Conservation (phyloP, 2,329 filamentous ascomycete species). For the Verticillium isaacii region DNA sequence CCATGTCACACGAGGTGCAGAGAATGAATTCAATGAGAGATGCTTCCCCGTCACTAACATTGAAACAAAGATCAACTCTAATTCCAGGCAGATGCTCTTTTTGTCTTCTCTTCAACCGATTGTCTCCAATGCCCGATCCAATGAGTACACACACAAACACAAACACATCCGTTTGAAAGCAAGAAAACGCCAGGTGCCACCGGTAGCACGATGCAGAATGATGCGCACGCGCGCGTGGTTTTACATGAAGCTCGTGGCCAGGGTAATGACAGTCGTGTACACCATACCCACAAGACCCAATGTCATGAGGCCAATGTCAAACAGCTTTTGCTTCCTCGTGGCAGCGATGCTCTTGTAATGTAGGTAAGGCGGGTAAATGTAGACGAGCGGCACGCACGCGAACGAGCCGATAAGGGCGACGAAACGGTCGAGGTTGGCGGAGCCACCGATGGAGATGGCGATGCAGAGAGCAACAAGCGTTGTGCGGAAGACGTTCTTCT, state of each 20-base stretch:
- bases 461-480: constrained; percentile 54
- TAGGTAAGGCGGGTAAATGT: constrained; percentile 70
- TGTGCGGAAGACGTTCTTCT: constrained; percentile 65
- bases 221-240: not conserved
- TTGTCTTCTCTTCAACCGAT: not conserved
- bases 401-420: constrained; percentile 95
- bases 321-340: constrained; percentile 46
- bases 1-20: no score
- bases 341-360: constrained; percentile 65
- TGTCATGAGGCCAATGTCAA: constrained; percentile 59
- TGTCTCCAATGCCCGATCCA: not conserved
- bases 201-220: not conserved
- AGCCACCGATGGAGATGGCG: constrained; percentile 57
- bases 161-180: not conserved
- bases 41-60: not conserved
- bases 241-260: constrained; percentile 35
- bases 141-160: not conserved
- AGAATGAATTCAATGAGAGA: not conserved
- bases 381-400: constrained; percentile 93
- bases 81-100: not conserved
- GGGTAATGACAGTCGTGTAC: constrained; percentile 63
- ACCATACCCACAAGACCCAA: constrained; percentile 64
- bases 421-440: constrained; percentile 79
- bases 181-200: not conserved
- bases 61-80: no score